A percentile compares a stretch with the other conserved stretches of the same genome.
Conservation (phyloP, 306 rosid species). For the Inga oerstediana region DNA sequence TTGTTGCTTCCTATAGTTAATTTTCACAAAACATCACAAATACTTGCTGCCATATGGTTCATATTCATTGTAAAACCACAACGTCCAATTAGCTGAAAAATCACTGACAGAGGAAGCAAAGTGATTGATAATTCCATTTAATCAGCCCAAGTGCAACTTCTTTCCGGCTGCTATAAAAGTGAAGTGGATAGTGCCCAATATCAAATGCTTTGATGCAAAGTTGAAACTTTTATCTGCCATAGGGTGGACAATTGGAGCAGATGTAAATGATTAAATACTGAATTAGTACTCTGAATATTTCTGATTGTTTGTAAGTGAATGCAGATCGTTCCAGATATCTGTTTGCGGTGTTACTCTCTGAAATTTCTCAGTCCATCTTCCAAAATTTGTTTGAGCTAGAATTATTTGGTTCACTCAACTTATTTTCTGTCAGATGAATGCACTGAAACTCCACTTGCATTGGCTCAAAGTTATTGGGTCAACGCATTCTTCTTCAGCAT, state of each 20-base stretch:
- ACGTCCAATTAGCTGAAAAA: no score
- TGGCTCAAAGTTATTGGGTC: neutral
- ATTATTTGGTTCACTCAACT: neutral
- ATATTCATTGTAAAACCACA: no score
- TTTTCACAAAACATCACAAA: no score
- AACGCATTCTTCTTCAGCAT: neutral
- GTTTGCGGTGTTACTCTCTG: neutral
- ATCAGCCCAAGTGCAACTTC: neutral
- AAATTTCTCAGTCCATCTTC: neutral
- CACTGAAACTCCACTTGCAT: neutral
- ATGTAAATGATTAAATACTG: neutral
- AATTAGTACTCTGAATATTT: neutral
- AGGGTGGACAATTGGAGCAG: neutral
- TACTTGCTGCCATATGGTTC: no score
- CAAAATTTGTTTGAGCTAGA: neutral
- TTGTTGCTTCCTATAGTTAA: no score
- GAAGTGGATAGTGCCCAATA: neutral
- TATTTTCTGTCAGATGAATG: neutral
- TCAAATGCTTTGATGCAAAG: neutral
- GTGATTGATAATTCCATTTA: no score
- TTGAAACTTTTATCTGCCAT: neutral
- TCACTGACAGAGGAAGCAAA: no score
- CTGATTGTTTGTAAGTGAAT: neutral
- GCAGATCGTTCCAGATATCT: neutral
- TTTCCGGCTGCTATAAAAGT: neutral